Percentiles rank a stretch among this genome's conserved stretches.
phyloP scores from a whole-genome alignment of 106 monocot genomes.

The Hemerocallis citrina region DNA sequence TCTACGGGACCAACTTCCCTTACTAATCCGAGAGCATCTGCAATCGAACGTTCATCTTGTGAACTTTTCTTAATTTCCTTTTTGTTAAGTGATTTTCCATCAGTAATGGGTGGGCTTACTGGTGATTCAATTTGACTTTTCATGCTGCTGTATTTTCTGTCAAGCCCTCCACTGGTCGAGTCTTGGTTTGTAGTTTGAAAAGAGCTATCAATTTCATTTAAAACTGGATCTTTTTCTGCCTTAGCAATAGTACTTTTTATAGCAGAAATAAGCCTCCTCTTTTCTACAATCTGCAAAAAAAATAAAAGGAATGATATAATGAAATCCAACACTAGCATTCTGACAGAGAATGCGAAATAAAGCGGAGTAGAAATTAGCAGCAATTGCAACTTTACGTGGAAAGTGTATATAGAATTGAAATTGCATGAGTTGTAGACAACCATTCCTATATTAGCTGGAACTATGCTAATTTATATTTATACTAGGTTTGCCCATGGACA shows the following conservation, averaged over 20 bases:
- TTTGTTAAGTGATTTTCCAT: background rate
- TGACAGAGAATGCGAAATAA: background rate
- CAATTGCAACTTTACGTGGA: background rate
- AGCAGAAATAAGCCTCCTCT: slow-evolving; percentile 31
- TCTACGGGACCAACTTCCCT: slow-evolving; percentile 19
- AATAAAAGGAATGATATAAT: background rate
- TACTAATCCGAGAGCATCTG: slow-evolving; percentile 20
- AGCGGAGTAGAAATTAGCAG: background rate
- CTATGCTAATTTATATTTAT: background rate
- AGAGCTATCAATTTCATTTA: slow-evolving; percentile 11
- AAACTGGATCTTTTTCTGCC: slow-evolving; percentile 8
- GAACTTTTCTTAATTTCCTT: background rate
- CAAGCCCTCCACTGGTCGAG: slow-evolving; percentile 5
- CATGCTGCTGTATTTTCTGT: background rate
- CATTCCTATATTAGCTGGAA: background rate
- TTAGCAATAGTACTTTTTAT: slow-evolving; percentile 10
- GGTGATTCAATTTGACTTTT: slow-evolving; percentile 12
- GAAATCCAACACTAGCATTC: background rate
- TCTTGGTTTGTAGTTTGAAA: background rate
- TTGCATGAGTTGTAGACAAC: background rate
- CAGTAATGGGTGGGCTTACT: background rate
- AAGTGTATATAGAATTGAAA: background rate
- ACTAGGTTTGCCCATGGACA: too few species aligned
- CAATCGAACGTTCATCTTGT: slow-evolving; percentile 5
- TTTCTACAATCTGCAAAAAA: slow-evolving; percentile 43